A percentile compares a stretch with the other conserved stretches of the same genome.
Conservation (phyloP, 768 basidiomycete species). For the Podaxis rugospora region DNA sequence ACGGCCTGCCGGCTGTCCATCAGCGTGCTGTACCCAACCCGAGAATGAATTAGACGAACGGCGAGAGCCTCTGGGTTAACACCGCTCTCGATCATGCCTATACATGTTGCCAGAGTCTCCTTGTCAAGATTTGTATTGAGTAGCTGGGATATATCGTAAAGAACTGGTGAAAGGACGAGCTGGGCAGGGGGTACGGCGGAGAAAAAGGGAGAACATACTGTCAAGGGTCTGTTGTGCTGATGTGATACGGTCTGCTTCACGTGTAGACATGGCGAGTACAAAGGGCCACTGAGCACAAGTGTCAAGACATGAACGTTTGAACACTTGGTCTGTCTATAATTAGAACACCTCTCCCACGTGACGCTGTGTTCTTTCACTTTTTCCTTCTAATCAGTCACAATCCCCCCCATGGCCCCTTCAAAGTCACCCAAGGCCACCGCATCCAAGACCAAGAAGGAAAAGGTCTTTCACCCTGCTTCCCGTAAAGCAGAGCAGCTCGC, state of each 20-base stretch:
- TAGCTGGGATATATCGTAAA: slow-evolving; percentile 85
- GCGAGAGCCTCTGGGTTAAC: slow-evolving; percentile 91
- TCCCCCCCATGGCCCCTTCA: slow-evolving; percentile 33
- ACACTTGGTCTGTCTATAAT: not conserved
- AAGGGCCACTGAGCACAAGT: not conserved
- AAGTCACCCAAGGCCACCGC: slow-evolving; percentile 29
- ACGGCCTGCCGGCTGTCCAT: slow-evolving; percentile 53
- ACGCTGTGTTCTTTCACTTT: slow-evolving; percentile 9
- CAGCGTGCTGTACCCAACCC: not conserved
- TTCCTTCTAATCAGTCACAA: slow-evolving; percentile 1
- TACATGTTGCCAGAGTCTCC: slow-evolving; percentile 87
- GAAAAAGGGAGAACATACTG: slow-evolving; percentile 38
- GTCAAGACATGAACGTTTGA: not conserved
- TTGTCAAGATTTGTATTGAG: slow-evolving; percentile 86
- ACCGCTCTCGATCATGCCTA: slow-evolving; percentile 88
- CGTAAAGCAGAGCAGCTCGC: slow-evolving; percentile 77
- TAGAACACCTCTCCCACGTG: slow-evolving; percentile 21
- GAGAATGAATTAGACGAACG: slow-evolving; percentile 35
- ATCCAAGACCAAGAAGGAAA: slow-evolving; percentile 55
- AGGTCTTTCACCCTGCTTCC: slow-evolving; percentile 78
- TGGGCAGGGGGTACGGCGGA: not conserved
- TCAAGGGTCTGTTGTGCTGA: slow-evolving; percentile 71
- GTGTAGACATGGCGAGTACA: slow-evolving; percentile 30
- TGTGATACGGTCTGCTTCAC: slow-evolving; percentile 54
- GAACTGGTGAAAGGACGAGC: slow-evolving; percentile 41